These are phyloP conservation scores for Phallus indusiatus DNA, from an alignment of 768 basidiomycete genomes.

Conservation along the genomic window DNA sequence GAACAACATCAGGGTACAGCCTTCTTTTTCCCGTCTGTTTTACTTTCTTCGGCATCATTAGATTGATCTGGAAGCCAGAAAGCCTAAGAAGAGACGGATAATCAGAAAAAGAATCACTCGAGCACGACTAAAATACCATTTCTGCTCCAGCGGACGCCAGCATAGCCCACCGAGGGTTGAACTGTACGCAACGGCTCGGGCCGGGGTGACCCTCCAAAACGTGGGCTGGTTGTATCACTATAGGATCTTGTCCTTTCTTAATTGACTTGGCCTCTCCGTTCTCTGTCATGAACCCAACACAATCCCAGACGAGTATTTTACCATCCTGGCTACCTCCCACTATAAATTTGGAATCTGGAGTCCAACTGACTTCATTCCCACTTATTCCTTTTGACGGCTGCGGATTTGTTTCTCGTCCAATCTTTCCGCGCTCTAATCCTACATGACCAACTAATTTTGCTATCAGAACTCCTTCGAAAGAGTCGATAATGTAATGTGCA, in stretches of 20 bases:
- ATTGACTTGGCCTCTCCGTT: conserved; percentile 7
- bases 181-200: conserved; percentile 75
- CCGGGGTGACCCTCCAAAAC: conserved; percentile 74
- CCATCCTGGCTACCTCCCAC: conserved; percentile 82
- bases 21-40: conserved; percentile 58
- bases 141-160: conserved; percentile 77
- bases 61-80: conserved; percentile 62
- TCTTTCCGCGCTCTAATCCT: conserved; percentile 65
- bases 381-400: conserved; percentile 71
- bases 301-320: conserved; percentile 80
- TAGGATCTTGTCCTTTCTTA: conserved; percentile 29
- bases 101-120: conserved; percentile 9
- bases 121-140: conserved; percentile 41
- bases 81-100: conserved; percentile 32
- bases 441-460: conserved; percentile 79
- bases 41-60: conserved; percentile 61
- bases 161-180: conserved; percentile 88
- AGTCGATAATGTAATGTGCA: conserved; percentile 89
- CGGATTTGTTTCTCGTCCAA: conserved; percentile 33
- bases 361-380: conserved; percentile 92
- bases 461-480: conserved; percentile 75
- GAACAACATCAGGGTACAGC: conserved; percentile 1
- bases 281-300: conserved; percentile 30
- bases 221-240: conserved; percentile 39
- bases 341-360: conserved; percentile 87